Evolutionary conservation across 805 yeast species (phyloP).

Genomic region (Candida multigemmis): DNA sequence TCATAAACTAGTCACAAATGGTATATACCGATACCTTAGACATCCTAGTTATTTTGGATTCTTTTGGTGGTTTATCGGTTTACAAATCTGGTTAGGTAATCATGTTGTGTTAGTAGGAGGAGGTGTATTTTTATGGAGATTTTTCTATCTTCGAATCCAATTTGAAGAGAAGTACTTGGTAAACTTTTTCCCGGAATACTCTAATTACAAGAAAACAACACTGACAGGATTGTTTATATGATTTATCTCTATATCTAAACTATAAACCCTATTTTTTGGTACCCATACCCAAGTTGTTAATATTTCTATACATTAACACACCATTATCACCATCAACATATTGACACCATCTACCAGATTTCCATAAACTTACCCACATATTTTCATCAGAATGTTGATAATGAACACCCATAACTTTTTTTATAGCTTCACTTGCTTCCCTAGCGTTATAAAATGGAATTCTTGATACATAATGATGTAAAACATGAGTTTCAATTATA

Average conservation of each 20-base stretch:
- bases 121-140: conserved; percentile 48
- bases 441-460: conserved; percentile 87
- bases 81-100: conserved; percentile 65
- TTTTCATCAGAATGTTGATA: conserved; percentile 59
- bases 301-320: conserved; percentile 66
- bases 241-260: conserved; percentile 2
- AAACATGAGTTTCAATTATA: conserved; percentile 83
- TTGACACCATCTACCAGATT: conserved; percentile 56
- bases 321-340: conserved; percentile 68
- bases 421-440: conserved; percentile 68
- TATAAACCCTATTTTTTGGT: conserved; percentile 3
- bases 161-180: conserved; percentile 64
- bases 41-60: conserved; percentile 94
- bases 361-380: conserved; percentile 65
- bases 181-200: conserved; percentile 68
- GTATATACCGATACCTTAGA: conserved; percentile 57
- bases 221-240: conserved; percentile 47
- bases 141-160: conserved; percentile 59
- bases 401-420: conserved; percentile 79
- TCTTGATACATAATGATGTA: conserved; percentile 76
- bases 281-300: conserved; percentile 39
- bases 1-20: conserved; percentile 66
- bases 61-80: conserved; percentile 88
- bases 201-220: conserved; percentile 38
- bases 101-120: conserved; percentile 51